Evolutionary conservation across 169 alveolate species (phyloP).

Genomic region (Cryptosporidium sp.): DNA sequence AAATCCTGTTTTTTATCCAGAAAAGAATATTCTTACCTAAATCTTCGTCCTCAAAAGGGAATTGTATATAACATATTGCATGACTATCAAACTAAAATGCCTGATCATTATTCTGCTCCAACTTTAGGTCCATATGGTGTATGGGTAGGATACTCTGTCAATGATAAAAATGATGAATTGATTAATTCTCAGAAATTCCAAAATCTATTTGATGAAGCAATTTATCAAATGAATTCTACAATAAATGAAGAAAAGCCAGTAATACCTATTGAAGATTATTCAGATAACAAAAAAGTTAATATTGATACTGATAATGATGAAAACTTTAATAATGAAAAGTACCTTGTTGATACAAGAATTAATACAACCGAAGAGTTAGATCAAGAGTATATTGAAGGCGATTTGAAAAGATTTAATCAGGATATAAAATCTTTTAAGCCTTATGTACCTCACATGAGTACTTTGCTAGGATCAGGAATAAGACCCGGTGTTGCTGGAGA

Average conservation of each 20-base stretch:
- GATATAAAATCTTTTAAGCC: slow-evolving; percentile 44
- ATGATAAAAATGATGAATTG: not conserved
- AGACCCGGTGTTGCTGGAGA: slow-evolving; percentile 62
- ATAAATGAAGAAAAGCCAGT: not conserved
- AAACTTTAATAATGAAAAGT: not conserved
- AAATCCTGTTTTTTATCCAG: slow-evolving; percentile 32
- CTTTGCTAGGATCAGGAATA: slow-evolving; percentile 37
- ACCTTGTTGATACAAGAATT: not conserved
- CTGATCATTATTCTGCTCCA: slow-evolving; percentile 73
- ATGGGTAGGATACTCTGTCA: slow-evolving; percentile 49
- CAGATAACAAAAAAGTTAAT: not conserved
- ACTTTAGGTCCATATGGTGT: slow-evolving; percentile 74
- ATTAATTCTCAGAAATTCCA: not conserved
- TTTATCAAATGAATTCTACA: slow-evolving; percentile 4
- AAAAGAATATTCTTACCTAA: slow-evolving; percentile 59
- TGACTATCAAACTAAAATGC: slow-evolving; percentile 61
- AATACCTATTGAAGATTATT: not conserved
- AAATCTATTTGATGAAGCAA: slow-evolving; percentile 30
- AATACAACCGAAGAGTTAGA: not conserved
- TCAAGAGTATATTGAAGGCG: slow-evolving; percentile 13
- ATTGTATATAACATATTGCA: slow-evolving; percentile 61
- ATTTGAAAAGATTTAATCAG: slow-evolving; percentile 27
- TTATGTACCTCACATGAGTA: slow-evolving; percentile 63
- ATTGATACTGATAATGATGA: not conserved
- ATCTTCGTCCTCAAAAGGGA: slow-evolving; percentile 73